A percentile compares a stretch with the other conserved stretches of the same genome.
phyloP scores from a whole-genome alignment of 2,329 filamentous ascomycete genomes.

The Bipolaris zeicola region DNA sequence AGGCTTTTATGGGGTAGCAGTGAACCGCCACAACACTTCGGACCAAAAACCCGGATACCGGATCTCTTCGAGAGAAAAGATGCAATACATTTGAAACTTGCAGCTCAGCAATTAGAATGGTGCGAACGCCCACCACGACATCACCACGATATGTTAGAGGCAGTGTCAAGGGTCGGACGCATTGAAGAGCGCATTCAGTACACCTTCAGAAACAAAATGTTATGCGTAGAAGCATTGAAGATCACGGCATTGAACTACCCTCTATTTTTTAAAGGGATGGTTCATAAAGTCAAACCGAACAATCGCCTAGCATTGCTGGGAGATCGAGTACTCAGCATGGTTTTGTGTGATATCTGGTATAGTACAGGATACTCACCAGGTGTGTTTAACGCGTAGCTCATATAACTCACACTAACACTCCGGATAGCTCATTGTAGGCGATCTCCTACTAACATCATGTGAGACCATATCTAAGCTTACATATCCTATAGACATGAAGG shows the following conservation, averaged over 20 bases:
- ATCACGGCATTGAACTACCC: slow-evolving; percentile 4
- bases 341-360: slow-evolving; percentile 27
- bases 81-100: slow-evolving; percentile 14
- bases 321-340: slow-evolving; percentile 24
- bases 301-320: slow-evolving; percentile 31
- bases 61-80: slow-evolving; percentile 26
- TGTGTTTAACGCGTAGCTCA: slow-evolving; percentile 1
- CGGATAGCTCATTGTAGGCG: slow-evolving; percentile 9
- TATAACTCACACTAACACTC: slow-evolving; percentile 4
- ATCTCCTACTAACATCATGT: neutral
- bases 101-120: slow-evolving; percentile 7
- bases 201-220: slow-evolving; percentile 27
- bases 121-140: slow-evolving; percentile 3
- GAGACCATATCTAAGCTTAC: neutral
- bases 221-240: slow-evolving; percentile 29
- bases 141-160: slow-evolving; percentile 25
- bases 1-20: neutral
- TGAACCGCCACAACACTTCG: slow-evolving; percentile 16
- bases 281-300: slow-evolving; percentile 15
- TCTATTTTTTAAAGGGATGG: slow-evolving; percentile 22
- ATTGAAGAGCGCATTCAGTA: slow-evolving; percentile 26
- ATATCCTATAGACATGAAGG: neutral
- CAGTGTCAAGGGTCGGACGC: slow-evolving; percentile 17
- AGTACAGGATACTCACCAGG: slow-evolving; percentile 13
- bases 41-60: slow-evolving; percentile 16